Conservation (phyloP, 2,329 filamentous ascomycete genomes). For the Fusarium proliferatum region DNA sequence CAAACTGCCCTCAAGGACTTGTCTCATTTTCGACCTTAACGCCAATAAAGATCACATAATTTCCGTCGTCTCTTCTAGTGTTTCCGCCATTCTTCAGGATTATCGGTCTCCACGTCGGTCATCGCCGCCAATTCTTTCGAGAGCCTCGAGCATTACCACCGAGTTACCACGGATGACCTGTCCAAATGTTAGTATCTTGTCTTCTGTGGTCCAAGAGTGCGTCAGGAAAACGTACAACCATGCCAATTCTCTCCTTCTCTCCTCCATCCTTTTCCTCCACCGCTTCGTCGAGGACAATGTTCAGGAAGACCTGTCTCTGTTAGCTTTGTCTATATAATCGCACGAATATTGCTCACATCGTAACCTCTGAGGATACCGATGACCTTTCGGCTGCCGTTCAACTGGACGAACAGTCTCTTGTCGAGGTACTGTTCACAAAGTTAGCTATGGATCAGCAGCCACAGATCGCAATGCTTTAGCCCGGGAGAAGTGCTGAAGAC, state of each 20-base stretch:
- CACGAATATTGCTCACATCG: slow-evolving; percentile 72
- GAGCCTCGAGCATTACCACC: slow-evolving; percentile 94
- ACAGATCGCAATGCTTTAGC: slow-evolving; percentile 1
- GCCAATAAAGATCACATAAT: slow-evolving; percentile 47
- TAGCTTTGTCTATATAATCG: not conserved
- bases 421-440: slow-evolving; percentile 83
- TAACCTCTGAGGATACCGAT: slow-evolving; percentile 94
- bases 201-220: not conserved
- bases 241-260: slow-evolving; percentile 90
- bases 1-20: slow-evolving; percentile 34
- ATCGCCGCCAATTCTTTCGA: slow-evolving; percentile 74
- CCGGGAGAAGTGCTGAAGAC: too few species aligned
- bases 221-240: slow-evolving; percentile 75
- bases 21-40: slow-evolving; percentile 50
- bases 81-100: slow-evolving; percentile 11
- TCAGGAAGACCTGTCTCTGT: slow-evolving; percentile 84
- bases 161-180: slow-evolving; percentile 97
- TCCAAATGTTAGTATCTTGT: slow-evolving; percentile 41
- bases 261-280: slow-evolving; percentile 93
- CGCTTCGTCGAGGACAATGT: slow-evolving; percentile 97
- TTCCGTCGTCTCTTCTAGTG: slow-evolving; percentile 23
- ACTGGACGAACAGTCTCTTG: slow-evolving; percentile 96
- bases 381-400: slow-evolving; percentile 98
- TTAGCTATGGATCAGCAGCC: slow-evolving; percentile 36
- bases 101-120: slow-evolving; percentile 57